phyloP scores from a whole-genome alignment of 2,329 filamentous ascomycete genomes.

The Fusarium gaditjirri region DNA sequence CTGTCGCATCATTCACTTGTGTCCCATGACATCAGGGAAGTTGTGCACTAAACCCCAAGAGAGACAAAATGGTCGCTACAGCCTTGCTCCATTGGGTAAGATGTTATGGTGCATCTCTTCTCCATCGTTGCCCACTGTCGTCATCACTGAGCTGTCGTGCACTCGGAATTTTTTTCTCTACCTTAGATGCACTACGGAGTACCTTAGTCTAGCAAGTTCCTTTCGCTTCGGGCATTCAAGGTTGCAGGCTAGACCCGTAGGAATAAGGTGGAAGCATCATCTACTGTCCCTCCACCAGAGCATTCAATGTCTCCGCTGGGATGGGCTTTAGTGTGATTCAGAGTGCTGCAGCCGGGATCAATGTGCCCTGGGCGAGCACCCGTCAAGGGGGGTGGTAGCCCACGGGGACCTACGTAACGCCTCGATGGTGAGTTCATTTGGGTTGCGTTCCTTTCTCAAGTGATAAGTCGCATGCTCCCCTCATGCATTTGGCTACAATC shows the following conservation, averaged over 20 bases:
- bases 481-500: neutral
- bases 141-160: constrained; percentile 21
- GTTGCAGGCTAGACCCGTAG: constrained; percentile 23
- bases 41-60: constrained; percentile 12
- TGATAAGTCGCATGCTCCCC: constrained; percentile 5
- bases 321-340: constrained; percentile 18
- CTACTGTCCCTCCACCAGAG: neutral
- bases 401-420: constrained; percentile 27
- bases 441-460: neutral
- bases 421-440: neutral
- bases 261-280: constrained; percentile 19
- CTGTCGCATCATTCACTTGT: constrained; percentile 30
- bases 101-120: constrained; percentile 16
- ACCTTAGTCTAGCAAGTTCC: neutral
- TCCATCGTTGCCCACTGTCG: constrained; percentile 24
- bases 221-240: constrained; percentile 9
- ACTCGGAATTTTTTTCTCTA: constrained; percentile 9
- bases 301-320: neutral
- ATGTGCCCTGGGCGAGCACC: neutral
- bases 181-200: neutral
- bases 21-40: constrained; percentile 34
- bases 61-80: constrained; percentile 11
- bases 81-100: constrained; percentile 23
- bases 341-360: constrained; percentile 7
- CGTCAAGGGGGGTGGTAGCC: constrained; percentile 4